Conservation (phyloP, 2,329 filamentous ascomycete species). For the Celoporthe dispersa region DNA sequence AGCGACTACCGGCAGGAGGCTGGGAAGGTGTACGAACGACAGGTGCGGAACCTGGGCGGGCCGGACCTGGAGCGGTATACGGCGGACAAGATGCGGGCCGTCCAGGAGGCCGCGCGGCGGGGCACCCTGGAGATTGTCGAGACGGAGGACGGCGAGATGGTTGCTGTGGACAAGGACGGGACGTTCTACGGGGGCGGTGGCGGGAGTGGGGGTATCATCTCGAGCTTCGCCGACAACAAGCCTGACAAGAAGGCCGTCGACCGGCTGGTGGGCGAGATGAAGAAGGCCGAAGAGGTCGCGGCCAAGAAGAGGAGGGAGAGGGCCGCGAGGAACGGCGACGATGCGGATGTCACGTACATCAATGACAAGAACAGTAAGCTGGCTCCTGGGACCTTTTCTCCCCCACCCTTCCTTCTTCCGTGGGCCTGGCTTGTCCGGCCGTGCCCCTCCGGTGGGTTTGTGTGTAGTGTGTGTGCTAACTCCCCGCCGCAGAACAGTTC, state of each 20-base stretch:
- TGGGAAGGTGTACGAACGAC: slow-evolving; percentile 91
- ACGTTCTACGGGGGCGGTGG: slow-evolving; percentile 90
- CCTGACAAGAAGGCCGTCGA: slow-evolving; percentile 88
- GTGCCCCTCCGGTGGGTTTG: not conserved
- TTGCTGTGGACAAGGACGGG: slow-evolving; percentile 90
- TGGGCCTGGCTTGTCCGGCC: not conserved
- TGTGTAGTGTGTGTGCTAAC: slow-evolving; percentile 4
- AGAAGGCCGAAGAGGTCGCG: slow-evolving; percentile 84
- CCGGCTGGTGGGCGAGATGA: slow-evolving; percentile 81
- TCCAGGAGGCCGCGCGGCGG: slow-evolving; percentile 81
- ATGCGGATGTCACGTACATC: slow-evolving; percentile 95
- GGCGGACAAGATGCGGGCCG: slow-evolving; percentile 79
- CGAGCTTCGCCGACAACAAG: slow-evolving; percentile 80
- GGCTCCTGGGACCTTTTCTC: not conserved
- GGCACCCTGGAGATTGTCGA: slow-evolving; percentile 93
- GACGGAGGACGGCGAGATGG: slow-evolving; percentile 91
- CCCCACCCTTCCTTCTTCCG: not conserved
- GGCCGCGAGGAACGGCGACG: slow-evolving; percentile 77
- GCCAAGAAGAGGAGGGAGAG: slow-evolving; percentile 86
- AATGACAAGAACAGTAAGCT: slow-evolving; percentile 84
- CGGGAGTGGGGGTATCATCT: slow-evolving; percentile 81
- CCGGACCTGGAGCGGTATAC: slow-evolving; percentile 86
- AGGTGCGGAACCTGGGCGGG: slow-evolving; percentile 74
- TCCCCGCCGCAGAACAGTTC: slow-evolving; percentile 75
- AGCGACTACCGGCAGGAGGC: slow-evolving; percentile 87